Conservation (phyloP, 257 asterid genomes). For the Eucommia ulmoides region DNA sequence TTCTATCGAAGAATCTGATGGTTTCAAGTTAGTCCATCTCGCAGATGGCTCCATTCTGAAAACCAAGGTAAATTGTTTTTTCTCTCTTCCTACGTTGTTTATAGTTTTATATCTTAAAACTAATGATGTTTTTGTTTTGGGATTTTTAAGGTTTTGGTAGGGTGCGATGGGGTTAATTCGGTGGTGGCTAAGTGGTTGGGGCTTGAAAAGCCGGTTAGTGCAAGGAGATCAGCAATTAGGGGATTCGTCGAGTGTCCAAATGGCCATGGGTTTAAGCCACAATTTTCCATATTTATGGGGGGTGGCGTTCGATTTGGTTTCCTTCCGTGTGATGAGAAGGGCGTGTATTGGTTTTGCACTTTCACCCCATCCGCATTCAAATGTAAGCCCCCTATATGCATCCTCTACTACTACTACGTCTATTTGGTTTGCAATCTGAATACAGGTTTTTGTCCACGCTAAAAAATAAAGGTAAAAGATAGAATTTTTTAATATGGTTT, state of each 20-base stretch:
- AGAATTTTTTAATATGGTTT: too few relatives aligned
- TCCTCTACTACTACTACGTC: too few relatives aligned
- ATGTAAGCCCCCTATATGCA: constrained; percentile 40
- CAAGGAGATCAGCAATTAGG: neutral
- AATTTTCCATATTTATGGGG: constrained; percentile 34
- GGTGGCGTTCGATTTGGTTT: constrained; percentile 57
- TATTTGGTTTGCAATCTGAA: too few relatives aligned
- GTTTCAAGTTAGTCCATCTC: constrained; percentile 28
- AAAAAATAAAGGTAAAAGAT: too few relatives aligned
- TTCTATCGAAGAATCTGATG: constrained; percentile 16
- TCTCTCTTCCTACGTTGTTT: too few relatives aligned
- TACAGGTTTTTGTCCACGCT: too few relatives aligned
- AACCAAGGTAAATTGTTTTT: constrained; percentile 19
- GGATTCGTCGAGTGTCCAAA: constrained; percentile 4
- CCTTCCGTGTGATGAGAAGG: constrained; percentile 46
- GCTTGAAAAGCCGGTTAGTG: neutral
- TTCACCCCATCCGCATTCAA: constrained; percentile 25
- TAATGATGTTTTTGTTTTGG: too few relatives aligned
- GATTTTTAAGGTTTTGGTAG: neutral
- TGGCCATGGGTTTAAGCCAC: constrained; percentile 49
- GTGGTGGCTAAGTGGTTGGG: neutral
- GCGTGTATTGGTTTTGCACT: constrained; percentile 71
- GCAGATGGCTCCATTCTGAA: constrained; percentile 25
- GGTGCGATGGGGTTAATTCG: neutral
- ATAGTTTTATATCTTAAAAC: too few relatives aligned